Base-by-base conservation (phyloP, 2,329 filamentous ascomycete genomes). In the Ophiocordyceps australis region DNA sequence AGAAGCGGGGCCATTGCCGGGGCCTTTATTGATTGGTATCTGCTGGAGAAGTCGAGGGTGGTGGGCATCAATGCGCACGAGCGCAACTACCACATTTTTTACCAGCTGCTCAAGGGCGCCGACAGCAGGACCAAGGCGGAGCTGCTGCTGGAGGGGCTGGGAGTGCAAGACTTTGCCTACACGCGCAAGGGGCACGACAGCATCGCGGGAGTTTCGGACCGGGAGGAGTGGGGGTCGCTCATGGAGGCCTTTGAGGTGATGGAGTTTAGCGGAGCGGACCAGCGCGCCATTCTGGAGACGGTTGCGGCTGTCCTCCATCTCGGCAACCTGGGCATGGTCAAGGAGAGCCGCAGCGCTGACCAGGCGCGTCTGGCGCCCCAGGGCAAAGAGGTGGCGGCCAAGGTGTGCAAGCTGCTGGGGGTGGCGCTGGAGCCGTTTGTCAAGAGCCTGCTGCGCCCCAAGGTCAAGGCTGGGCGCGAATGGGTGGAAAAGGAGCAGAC, bases 401-500 rank as follows among this genome's bases (percentile, higher is more conserved):
- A 72, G 36, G 80, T 91, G 6, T 94, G 85, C 43, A 64, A 68
- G 23, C 65, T 98, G 16, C 65, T 95, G 5, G 86, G 85, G 1
- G 85, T 98, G 12, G 67, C 79, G 3, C 44, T 77, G 0, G 85
- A 94, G 20, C 70, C 78, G 2, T 98, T 98, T 36, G 61, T 92
- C 9, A 80, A 83, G 44, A 85, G 82, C 0, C 57, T 98, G 5
- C 61, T 98, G 9, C 89, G 95, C 43, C 89, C 89, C 8, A 80
- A 73, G 30, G 91, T 98, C 21, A 94, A 93, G 51, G 89, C 89
- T 22, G 89, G 89, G 13, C 72, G 85, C 27, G 89, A 98, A 54
- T 95, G 86, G 89, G 89, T 98, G 3, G 85, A 95, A 45, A 98
- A 95, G 48, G 85, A 91, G 2, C 89, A 98, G 46, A 95, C 86